Conservation (phyloP, 2,329 filamentous ascomycete genomes). For the Hypoxylon sp. region DNA sequence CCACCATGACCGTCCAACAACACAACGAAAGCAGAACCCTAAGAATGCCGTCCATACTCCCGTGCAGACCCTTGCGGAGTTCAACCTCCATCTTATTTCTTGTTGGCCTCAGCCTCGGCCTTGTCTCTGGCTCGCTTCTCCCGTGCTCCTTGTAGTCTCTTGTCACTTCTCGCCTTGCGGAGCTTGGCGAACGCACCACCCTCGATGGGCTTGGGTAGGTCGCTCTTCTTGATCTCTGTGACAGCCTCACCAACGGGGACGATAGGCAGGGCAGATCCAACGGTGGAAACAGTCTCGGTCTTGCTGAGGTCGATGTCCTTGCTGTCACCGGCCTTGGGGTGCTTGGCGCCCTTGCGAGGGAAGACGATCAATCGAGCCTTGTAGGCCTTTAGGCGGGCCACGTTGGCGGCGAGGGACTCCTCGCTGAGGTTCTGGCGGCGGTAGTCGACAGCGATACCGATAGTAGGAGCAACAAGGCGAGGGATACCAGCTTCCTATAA, state of each 20-base stretch:
- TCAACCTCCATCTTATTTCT: conserved; percentile 77
- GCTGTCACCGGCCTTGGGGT: conserved; percentile 90
- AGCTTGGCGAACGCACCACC: conserved; percentile 90
- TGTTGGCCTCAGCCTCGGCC: conserved; percentile 84
- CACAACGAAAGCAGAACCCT: conserved; percentile 56
- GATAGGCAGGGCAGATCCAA: conserved; percentile 79
- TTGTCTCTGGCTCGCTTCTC: conserved; percentile 95
- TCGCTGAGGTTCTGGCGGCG: conserved; percentile 97
- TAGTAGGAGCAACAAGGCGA: conserved; percentile 92
- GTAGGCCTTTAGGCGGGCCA: conserved; percentile 98
- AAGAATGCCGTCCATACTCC: conserved; percentile 57
- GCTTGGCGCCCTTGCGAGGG: conserved; percentile 91
- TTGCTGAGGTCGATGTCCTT: conserved; percentile 81
- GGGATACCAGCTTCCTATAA: conserved; percentile 91
- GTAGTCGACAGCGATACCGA: conserved; percentile 96
- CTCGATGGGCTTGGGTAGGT: conserved; percentile 80
- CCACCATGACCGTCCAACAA: conserved; percentile 53
- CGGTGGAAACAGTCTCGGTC: conserved; percentile 71
- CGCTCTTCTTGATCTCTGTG: conserved; percentile 84
- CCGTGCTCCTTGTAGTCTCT: conserved; percentile 83
- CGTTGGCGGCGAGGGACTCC: conserved; percentile 94
- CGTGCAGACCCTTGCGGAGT: conserved; percentile 51
- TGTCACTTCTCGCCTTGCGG: conserved; percentile 86
- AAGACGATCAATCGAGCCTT: conserved; percentile 96
- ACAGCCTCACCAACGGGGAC: conserved; percentile 75